Conservation (phyloP, 1,284 basidiomycete species). For the Ceratorhiza oryzae-sativae region DNA sequence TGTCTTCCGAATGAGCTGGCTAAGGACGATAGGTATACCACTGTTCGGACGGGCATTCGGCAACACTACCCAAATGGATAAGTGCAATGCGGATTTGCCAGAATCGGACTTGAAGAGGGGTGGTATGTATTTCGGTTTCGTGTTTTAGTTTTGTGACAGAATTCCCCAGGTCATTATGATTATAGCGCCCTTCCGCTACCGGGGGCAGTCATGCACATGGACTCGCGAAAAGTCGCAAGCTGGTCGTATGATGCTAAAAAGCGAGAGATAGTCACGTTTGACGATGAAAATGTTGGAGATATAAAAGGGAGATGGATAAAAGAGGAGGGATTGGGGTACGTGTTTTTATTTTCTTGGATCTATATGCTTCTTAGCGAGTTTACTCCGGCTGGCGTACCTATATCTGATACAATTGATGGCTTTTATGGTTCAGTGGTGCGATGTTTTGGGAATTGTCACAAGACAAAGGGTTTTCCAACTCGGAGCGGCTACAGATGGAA, state of each 20-base stretch:
- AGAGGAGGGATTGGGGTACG: conserved; percentile 72
- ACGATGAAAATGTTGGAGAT: conserved; percentile 69
- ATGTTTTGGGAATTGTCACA: conserved; percentile 80
- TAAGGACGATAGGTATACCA: conserved; percentile 77
- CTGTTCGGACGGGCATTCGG: conserved; percentile 92
- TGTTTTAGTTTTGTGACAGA: too few relatives aligned
- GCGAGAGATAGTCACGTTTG: conserved; percentile 81
- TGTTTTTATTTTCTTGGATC: conserved; percentile 55
- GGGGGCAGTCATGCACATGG: conserved; percentile 65
- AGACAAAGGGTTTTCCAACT: conserved; percentile 63
- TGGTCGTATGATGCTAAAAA: conserved; percentile 75
- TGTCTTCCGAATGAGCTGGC: too few relatives aligned
- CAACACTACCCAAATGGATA: too few relatives aligned
- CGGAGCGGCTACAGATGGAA: conserved; percentile 71
- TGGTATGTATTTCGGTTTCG: too few relatives aligned
- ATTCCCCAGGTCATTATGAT: conserved; percentile 59
- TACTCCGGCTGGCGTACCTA: too few relatives aligned
- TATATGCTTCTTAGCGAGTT: too few relatives aligned
- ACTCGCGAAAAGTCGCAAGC: conserved; percentile 66
- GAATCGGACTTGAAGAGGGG: too few relatives aligned
- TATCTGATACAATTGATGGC: conserved; percentile 33
- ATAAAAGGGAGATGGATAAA: conserved; percentile 81
- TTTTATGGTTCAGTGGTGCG: conserved; percentile 45
- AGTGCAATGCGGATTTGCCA: too few relatives aligned
- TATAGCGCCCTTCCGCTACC: conserved; percentile 79